These are phyloP conservation scores for Neofusicoccum ribis DNA, from an alignment of 2,329 filamentous ascomycete genomes.

Conservation along the genomic window DNA sequence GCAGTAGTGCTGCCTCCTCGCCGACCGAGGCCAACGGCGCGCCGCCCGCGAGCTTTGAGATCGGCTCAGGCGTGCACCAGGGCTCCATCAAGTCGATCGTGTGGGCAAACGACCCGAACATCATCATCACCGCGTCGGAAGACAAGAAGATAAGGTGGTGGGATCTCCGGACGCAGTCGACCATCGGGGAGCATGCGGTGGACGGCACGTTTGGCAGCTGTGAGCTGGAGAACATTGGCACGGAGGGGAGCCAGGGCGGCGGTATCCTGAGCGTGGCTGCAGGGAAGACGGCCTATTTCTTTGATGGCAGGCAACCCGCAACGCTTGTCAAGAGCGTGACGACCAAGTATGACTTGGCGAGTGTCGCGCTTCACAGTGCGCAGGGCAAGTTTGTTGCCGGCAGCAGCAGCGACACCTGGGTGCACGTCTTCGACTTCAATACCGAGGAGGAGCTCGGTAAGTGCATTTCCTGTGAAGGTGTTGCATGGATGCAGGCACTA, in stretches of 20 bases:
- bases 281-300: conserved; percentile 93
- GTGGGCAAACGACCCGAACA: conserved; percentile 86
- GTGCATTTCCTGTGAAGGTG: conserved; percentile 24
- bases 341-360: conserved; percentile 83
- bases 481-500: not conserved
- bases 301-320: conserved; percentile 72
- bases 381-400: conserved; percentile 85
- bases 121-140: conserved; percentile 84
- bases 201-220: conserved; percentile 88
- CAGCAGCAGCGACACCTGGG: conserved; percentile 91
- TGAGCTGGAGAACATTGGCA: conserved; percentile 73
- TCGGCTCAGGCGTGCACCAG: conserved; percentile 79
- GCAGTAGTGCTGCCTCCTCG: conserved; percentile 36
- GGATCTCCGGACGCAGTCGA: conserved; percentile 74
- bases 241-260: conserved; percentile 63
- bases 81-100: conserved; percentile 95
- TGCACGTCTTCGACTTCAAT: conserved; percentile 89
- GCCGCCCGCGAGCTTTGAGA: conserved; percentile 73
- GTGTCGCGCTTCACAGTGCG: conserved; percentile 81
- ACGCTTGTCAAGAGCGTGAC: conserved; percentile 74
- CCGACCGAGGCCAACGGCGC: conserved; percentile 33
- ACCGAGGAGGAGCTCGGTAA: conserved; percentile 74
- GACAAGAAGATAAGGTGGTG: conserved; percentile 95
- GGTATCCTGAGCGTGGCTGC: conserved; percentile 85
- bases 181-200: conserved; percentile 74